Percentiles rank a stretch among this genome's conserved stretches.
Conservation (phyloP, 192 early-diverging fungal species). For the Haplosporangium gracile region DNA sequence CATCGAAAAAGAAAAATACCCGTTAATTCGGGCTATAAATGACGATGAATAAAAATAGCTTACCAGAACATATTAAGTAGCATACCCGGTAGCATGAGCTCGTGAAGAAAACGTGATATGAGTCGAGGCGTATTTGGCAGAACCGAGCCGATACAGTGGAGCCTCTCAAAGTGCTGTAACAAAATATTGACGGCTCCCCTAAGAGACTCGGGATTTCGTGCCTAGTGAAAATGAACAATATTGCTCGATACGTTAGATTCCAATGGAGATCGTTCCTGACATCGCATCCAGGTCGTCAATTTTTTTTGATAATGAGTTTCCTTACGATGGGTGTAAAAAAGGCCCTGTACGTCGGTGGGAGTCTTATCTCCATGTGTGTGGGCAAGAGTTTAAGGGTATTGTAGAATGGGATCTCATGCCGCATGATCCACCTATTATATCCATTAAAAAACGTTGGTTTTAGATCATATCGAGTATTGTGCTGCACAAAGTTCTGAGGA, state of each 20-base stretch:
- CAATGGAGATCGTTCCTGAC: too few species aligned
- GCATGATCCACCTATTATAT: conserved; percentile 32
- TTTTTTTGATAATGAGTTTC: not conserved
- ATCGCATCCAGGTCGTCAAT: too few species aligned
- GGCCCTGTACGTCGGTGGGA: not conserved
- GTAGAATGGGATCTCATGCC: conserved; percentile 24
- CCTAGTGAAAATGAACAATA: not conserved
- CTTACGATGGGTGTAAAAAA: not conserved
- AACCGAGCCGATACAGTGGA: not conserved
- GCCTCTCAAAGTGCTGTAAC: not conserved
- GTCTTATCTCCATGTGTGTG: conserved; percentile 8
- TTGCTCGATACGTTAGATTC: too few species aligned
- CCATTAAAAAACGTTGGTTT: not conserved
- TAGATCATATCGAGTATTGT: not conserved
- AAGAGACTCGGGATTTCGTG: not conserved
- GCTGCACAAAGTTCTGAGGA: too few species aligned
- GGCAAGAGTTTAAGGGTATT: conserved; percentile 14
- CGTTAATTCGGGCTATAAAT: not conserved
- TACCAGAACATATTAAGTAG: not conserved
- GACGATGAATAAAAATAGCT: not conserved
- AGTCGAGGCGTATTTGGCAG: conserved; percentile 24
- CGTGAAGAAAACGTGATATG: conserved; percentile 34
- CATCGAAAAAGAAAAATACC: not conserved
- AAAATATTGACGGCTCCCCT: not conserved
- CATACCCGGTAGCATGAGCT: conserved; percentile 50